A percentile compares a stretch with the other conserved stretches of the same genome.
Conservation (phyloP, 2,329 filamentous ascomycete genomes). For the Xylaria arbuscula region DNA sequence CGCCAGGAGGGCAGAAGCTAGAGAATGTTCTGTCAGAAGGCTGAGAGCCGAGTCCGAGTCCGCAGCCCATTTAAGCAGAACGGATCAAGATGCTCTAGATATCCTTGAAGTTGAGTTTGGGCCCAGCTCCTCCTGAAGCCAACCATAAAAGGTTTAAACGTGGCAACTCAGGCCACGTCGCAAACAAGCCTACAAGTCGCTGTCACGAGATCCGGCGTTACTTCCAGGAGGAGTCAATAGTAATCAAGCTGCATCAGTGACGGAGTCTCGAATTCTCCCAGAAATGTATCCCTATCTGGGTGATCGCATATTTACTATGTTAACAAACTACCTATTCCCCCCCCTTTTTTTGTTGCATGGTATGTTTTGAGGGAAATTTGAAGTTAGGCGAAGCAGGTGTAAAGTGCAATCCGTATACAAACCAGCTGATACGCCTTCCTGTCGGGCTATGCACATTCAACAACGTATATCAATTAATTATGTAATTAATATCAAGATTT, state of each 20-base stretch:
- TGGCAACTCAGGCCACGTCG: background rate
- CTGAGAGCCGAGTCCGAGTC: constrained; percentile 44
- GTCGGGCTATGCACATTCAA: background rate
- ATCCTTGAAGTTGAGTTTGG: constrained; percentile 40
- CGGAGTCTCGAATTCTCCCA: constrained; percentile 31
- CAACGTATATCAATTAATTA: constrained; percentile 23
- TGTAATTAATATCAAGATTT: constrained; percentile 19
- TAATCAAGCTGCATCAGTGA: constrained; percentile 34
- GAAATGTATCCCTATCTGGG: constrained; percentile 7
- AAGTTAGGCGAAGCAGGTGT: constrained; percentile 10
- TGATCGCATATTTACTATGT: constrained; percentile 14
- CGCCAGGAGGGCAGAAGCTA: constrained; percentile 43
- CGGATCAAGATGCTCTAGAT: background rate
- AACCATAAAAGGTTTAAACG: constrained; percentile 21
- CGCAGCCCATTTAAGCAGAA: constrained; percentile 15
- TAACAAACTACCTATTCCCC: background rate
- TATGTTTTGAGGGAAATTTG: background rate
- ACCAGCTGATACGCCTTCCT: constrained; percentile 2
- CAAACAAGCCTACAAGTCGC: background rate
- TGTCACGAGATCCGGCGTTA: too few species aligned
- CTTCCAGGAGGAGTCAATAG: constrained; percentile 2
- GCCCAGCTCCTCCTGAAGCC: constrained; percentile 34
- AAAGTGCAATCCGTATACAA: background rate
- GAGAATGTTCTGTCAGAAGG: constrained; percentile 40
- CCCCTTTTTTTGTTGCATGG: background rate